These are phyloP conservation scores for Aspergillus baeticus DNA, from an alignment of 495 filamentous ascomycete species.

Conservation along the genomic window DNA sequence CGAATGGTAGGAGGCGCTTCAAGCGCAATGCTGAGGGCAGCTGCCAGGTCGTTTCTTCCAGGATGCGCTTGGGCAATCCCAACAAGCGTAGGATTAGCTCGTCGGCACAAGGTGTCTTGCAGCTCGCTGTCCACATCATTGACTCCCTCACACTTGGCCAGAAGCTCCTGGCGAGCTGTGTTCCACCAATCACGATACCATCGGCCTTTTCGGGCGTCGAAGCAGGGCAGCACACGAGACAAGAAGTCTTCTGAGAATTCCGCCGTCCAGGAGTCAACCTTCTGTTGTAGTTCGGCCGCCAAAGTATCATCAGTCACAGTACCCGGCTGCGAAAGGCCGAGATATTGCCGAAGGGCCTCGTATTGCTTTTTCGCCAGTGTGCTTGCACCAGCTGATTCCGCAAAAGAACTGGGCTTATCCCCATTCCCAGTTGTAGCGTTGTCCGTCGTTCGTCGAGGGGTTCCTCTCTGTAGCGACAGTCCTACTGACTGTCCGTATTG, in stretches of 20 bases:
- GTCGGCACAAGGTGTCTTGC: not conserved
- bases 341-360: not conserved
- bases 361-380: not conserved
- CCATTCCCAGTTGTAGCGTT: not conserved
- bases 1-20: not conserved
- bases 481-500: conserved; percentile 1
- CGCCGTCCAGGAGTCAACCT: not conserved
- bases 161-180: not conserved
- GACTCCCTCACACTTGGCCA: not conserved
- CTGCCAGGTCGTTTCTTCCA: not conserved
- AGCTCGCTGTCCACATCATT: not conserved
- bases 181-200: conserved; percentile 4
- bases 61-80: not conserved
- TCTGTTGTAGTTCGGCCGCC: not conserved
- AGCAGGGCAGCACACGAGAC: not conserved
- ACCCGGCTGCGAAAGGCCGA: not conserved
- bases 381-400: not conserved
- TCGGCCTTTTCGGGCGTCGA: not conserved
- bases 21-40: not conserved
- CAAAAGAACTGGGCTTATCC: too few species aligned
- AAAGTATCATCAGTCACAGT: not conserved
- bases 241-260: not conserved
- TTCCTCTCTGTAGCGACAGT: not conserved
- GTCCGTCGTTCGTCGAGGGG: not conserved
- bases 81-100: not conserved